Percentiles rank a stretch among this genome's conserved stretches.
Evolutionary conservation across 2,329 filamentous ascomycete species (phyloP).

Genomic region (Kalaharituber pfeilii): DNA sequence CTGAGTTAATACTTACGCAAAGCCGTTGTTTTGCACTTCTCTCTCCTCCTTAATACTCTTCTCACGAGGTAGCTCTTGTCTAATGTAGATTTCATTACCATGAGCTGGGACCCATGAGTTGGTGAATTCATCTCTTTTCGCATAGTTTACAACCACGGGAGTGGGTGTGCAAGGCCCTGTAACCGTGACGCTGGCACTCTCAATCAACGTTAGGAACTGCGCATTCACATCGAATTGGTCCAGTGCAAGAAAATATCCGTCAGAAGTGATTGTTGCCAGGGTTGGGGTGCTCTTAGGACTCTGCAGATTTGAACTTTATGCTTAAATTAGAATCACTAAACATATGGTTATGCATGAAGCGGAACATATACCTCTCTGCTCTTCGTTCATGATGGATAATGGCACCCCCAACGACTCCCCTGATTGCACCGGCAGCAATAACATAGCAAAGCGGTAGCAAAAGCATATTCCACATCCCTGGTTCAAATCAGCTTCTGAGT

Average conservation of each 20-base stretch:
- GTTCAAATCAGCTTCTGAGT: no score
- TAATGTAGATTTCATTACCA: background rate
- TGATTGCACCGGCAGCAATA: no score
- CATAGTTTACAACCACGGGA: background rate
- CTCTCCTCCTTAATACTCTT: background rate
- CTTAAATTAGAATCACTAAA: no score
- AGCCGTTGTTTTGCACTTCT: background rate
- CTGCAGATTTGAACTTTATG: no score
- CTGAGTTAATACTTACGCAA: background rate
- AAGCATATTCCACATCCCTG: no score
- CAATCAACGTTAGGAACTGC: background rate
- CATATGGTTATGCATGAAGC: no score
- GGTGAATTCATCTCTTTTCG: background rate
- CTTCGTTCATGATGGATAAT: no score
- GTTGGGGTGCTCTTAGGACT: no score
- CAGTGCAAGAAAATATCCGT: background rate
- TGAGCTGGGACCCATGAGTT: background rate
- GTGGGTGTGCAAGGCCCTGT: background rate
- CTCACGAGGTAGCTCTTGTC: background rate
- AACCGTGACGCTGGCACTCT: background rate
- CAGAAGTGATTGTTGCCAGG: background rate
- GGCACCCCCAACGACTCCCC: no score
- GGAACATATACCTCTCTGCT: no score
- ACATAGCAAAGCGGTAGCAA: no score
- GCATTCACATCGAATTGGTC: background rate